A percentile compares a stretch with the other conserved stretches of the same genome.
These are phyloP conservation scores for Calophaca sinica DNA, from an alignment of 306 rosid genomes.

Conservation along the genomic window DNA sequence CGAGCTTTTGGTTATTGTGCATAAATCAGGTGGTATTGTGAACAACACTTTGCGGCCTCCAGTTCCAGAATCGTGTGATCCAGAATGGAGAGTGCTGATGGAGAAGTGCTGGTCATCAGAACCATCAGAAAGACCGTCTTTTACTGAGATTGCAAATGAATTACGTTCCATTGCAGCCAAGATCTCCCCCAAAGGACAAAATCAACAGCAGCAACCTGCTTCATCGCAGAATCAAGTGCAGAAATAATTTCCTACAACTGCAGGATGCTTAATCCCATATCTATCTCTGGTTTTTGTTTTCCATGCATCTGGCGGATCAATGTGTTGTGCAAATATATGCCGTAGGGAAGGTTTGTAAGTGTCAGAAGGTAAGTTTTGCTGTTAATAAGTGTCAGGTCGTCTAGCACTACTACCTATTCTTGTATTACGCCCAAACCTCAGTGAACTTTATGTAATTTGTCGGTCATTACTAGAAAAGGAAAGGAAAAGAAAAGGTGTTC, in stretches of 20 bases:
- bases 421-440: slow-evolving; percentile 33
- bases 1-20: slow-evolving; percentile 35
- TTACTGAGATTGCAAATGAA: slow-evolving; percentile 74
- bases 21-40: slow-evolving; percentile 83
- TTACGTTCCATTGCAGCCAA: slow-evolving; percentile 77
- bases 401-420: slow-evolving; percentile 22
- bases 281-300: slow-evolving; percentile 41
- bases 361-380: slow-evolving; percentile 35
- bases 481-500: slow-evolving; percentile 14
- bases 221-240: slow-evolving; percentile 48
- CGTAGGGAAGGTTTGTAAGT: slow-evolving; percentile 36
- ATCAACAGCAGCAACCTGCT: slow-evolving; percentile 62
- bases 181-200: slow-evolving; percentile 73
- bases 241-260: slow-evolving; percentile 53
- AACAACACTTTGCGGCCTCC: slow-evolving; percentile 89
- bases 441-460: slow-evolving; percentile 10
- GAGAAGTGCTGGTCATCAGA: slow-evolving; percentile 92
- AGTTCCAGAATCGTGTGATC: slow-evolving; percentile 74
- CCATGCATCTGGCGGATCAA: slow-evolving; percentile 35
- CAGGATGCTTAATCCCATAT: slow-evolving; percentile 14
- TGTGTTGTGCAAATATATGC: slow-evolving; percentile 41
- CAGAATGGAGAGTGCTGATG: slow-evolving; percentile 81
- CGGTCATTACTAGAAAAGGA: neutral
- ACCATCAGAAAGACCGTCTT: slow-evolving; percentile 83
- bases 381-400: slow-evolving; percentile 21